Conservation (phyloP, 2,329 filamentous ascomycete genomes). For the Neonectria ditissima region DNA sequence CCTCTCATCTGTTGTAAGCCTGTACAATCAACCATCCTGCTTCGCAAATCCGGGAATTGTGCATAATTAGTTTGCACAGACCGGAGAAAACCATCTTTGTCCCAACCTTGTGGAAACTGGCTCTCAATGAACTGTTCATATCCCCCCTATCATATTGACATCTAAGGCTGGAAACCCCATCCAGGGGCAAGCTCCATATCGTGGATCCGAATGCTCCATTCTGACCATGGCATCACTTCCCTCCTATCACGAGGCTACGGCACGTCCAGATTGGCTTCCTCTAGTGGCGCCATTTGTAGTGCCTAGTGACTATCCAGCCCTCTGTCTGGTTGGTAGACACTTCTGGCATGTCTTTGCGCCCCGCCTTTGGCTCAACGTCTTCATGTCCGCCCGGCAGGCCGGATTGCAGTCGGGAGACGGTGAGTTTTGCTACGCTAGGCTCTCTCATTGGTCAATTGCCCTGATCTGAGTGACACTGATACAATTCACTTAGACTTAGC, state of each 20-base stretch:
- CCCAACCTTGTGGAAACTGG: not conserved
- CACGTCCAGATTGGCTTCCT: constrained; percentile 60
- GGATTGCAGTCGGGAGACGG: constrained; percentile 60
- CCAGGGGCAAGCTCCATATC: not conserved
- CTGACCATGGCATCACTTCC: constrained; percentile 54
- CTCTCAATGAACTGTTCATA: not conserved
- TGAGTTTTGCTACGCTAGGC: constrained; percentile 45
- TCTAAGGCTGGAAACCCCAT: not conserved
- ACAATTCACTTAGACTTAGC: constrained; percentile 55
- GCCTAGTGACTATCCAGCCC: constrained; percentile 54
- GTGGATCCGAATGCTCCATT: not conserved
- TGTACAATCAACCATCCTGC: not conserved
- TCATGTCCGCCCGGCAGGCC: constrained; percentile 53
- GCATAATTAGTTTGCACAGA: not conserved
- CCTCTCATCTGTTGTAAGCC: not conserved
- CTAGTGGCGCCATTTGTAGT: constrained; percentile 60
- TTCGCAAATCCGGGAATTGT: not conserved
- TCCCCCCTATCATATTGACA: not conserved
- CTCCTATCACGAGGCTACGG: constrained; percentile 65
- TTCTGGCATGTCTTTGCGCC: constrained; percentile 64
- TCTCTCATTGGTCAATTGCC: not conserved
- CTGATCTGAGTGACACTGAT: constrained; percentile 21
- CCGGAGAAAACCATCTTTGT: not conserved
- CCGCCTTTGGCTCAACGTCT: constrained; percentile 64
- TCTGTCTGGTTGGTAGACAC: constrained; percentile 61